A percentile compares a stretch with the other conserved stretches of the same genome.
phyloP scores from a whole-genome alignment of 768 basidiomycete genomes.

The Lactarius akahatsu region DNA sequence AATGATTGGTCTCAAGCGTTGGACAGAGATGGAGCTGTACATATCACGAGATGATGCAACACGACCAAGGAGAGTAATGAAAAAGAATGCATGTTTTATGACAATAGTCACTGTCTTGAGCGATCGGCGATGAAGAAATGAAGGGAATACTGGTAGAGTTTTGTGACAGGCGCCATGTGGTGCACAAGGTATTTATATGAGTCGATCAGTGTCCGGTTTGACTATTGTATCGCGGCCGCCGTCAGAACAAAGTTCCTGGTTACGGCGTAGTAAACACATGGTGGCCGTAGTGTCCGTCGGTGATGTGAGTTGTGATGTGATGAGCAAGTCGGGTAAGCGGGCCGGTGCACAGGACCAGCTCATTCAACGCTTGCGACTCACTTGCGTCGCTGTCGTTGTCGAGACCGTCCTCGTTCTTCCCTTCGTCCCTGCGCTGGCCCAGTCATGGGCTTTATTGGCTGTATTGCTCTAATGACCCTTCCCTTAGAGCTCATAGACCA shows the following conservation, averaged over 20 bases:
- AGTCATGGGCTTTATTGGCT: not conserved
- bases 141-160: not conserved
- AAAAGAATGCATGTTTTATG: slow-evolving; percentile 19
- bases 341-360: not conserved
- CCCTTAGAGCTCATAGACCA: slow-evolving; percentile 42
- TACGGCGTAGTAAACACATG: no score
- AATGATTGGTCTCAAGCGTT: not conserved
- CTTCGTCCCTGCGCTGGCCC: not conserved
- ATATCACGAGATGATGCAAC: slow-evolving; percentile 1
- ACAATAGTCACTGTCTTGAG: not conserved
- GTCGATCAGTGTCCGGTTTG: not conserved
- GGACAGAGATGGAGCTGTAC: not conserved
- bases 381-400: not conserved
- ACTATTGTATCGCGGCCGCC: no score
- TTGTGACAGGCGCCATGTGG: not conserved
- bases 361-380: not conserved
- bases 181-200: not conserved
- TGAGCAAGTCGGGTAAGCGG: not conserved
- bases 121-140: not conserved
- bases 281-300: no score
- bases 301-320: no score
- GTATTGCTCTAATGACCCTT: slow-evolving; percentile 21
- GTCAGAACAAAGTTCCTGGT: no score
- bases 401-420: not conserved
- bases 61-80: not conserved